Evolutionary conservation across 495 filamentous ascomycete species (phyloP), one percentile per base, ranked within the genome.

Genomic region (Lindgomyces ingoldianus): DNA sequence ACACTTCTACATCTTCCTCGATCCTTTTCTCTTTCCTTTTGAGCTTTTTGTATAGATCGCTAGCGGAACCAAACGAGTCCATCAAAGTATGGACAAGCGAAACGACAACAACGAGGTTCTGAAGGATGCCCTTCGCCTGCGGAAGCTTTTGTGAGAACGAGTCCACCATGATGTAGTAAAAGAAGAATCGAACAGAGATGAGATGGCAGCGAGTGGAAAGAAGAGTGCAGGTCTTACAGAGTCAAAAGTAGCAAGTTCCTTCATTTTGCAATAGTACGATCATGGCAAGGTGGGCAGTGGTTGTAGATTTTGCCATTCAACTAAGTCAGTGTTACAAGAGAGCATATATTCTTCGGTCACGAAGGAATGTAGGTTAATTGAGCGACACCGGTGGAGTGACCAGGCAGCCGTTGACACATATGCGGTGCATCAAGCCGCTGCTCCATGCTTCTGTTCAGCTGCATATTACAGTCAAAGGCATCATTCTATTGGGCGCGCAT

Each of bases 1-100:
- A 14, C 39, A 30, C 61, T 63, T 55, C 22, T 61, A 62, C 55
- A 45, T 58, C 51, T 48, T 62, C 44, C 48, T 49, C 45, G 42
- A 44, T 44, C 62, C 56, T 60, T 50, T 70, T 57, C 46, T 45
- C 60, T 59, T 63, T 62, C 60, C 53, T 67, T 48, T 61, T 72
- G 10, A 68, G 55, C 39, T 53, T 67, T 19, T 57, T 47, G 48
- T 67, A 67, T 0, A 67, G 50, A 33, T 57, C 30, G 51, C 57
- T 57, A 22, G 57, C 52, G 10, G 64, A 67, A 21, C 49, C 50
- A 30, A 67, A 61, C n/a, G 64, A 50, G 18, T 60, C 57, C 12
- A 41, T 49, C 8, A 67, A 25, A 36, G 57, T 61, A 27, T 30
- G 57, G 4, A 67, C 57, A 25, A 67, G 52, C 36, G 64, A 67